Conservation (phyloP, 2,329 filamentous ascomycete genomes). For the Alternaria triticina region DNA sequence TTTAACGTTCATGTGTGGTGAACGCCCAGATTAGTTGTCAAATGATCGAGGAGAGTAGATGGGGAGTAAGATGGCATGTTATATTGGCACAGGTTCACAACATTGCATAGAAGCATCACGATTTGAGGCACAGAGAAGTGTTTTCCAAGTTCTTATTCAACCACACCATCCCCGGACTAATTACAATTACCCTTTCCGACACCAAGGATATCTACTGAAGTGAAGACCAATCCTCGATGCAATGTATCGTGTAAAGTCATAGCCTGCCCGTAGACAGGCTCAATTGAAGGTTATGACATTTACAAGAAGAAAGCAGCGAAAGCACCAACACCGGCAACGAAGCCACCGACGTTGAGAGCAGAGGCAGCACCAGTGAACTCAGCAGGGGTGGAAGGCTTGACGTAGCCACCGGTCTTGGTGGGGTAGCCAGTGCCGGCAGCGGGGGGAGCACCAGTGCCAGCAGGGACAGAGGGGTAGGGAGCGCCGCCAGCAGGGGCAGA, state of each 20-base stretch:
- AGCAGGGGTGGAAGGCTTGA: constrained; percentile 40
- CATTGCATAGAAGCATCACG: neutral
- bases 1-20: too few species aligned
- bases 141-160: constrained; percentile 32
- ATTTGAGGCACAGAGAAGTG: neutral
- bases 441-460: constrained; percentile 12
- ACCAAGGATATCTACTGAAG: constrained; percentile 37
- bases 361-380: constrained; percentile 49
- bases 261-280: constrained; percentile 41
- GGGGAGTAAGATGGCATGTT: too few species aligned
- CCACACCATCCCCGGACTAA: constrained; percentile 27
- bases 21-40: too few species aligned
- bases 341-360: constrained; percentile 45
- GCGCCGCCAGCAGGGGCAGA: constrained; percentile 6
- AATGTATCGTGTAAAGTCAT: constrained; percentile 49
- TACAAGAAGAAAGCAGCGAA: constrained; percentile 53
- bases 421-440: constrained; percentile 36
- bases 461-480: constrained; percentile 21
- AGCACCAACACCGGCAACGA: constrained; percentile 51
- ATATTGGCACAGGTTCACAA: neutral
- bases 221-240: constrained; percentile 25
- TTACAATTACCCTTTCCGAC: constrained; percentile 38
- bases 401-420: constrained; percentile 40
- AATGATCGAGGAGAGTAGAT: too few species aligned
- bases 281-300: constrained; percentile 45